phyloP scores from a whole-genome alignment of 176 grass and related monocot species.

The Carex pumila region DNA sequence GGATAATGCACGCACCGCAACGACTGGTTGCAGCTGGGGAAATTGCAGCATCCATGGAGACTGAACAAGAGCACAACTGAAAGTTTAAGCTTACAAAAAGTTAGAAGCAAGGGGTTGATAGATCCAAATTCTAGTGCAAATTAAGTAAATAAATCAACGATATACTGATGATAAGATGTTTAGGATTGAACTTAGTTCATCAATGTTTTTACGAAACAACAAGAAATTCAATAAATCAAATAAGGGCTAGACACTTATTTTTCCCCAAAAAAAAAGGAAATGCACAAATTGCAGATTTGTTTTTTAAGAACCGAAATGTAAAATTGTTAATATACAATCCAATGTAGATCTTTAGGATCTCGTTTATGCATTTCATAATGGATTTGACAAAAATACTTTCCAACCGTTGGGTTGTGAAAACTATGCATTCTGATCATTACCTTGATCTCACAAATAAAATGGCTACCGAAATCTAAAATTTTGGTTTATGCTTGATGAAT shows the following conservation, averaged over 20 bases:
- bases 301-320: neutral
- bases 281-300: neutral
- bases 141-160: neutral
- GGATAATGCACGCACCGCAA: neutral
- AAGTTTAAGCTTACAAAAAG: conserved; percentile 6
- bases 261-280: neutral
- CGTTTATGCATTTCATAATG: neutral
- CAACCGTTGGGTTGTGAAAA: neutral
- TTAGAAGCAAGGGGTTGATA: neutral
- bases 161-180: neutral
- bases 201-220: neutral
- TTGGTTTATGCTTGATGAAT: neutral
- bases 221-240: too few relatives aligned
- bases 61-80: neutral
- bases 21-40: neutral
- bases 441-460: neutral
- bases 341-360: neutral
- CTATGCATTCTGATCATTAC: neutral
- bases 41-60: neutral
- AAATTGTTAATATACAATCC: neutral
- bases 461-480: neutral
- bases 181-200: neutral
- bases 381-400: neutral
- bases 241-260: too few relatives aligned
- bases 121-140: neutral